Evolutionary conservation across 164 flowering plant species (phyloP).

Genomic region (Hamamelis virginiana): DNA sequence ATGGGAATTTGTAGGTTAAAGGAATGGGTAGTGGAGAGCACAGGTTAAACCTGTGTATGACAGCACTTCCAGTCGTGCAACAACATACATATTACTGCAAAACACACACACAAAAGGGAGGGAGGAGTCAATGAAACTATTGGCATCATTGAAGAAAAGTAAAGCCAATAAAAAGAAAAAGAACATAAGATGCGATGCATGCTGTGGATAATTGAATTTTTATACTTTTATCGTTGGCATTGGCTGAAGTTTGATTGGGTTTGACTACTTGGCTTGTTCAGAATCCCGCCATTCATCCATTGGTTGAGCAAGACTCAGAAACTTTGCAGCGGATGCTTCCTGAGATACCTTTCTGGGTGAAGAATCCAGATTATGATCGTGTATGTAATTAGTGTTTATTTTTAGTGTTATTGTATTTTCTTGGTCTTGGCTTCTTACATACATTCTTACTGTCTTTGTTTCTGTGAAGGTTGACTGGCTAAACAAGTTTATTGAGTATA

Average conservation of each 20-base stretch:
- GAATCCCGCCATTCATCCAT: constrained; percentile 76
- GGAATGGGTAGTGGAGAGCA: too few species aligned
- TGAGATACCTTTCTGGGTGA: constrained; percentile 95
- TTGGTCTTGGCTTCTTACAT: neutral
- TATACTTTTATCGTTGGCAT: neutral
- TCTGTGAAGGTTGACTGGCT: constrained; percentile 86
- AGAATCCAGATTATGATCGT: constrained; percentile 91
- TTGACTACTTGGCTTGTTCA: constrained; percentile 20
- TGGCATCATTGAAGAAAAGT: too few species aligned
- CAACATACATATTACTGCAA: too few species aligned
- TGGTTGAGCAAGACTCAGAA: constrained; percentile 75
- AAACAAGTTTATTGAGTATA: constrained; percentile 64
- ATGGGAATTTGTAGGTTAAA: too few species aligned
- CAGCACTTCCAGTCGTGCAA: too few species aligned
- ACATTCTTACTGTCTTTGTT: neutral
- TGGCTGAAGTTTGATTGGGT: neutral
- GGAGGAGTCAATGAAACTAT: too few species aligned
- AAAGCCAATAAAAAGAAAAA: neutral
- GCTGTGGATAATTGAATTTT: neutral
- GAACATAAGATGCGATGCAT: neutral
- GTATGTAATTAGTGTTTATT: constrained; percentile 39
- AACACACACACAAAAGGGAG: too few species aligned
- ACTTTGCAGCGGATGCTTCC: constrained; percentile 73
- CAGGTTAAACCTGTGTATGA: too few species aligned
- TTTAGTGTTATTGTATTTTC: neutral